Conservation (phyloP, 2,329 filamentous ascomycete species). For the Nakataea oryzae region DNA sequence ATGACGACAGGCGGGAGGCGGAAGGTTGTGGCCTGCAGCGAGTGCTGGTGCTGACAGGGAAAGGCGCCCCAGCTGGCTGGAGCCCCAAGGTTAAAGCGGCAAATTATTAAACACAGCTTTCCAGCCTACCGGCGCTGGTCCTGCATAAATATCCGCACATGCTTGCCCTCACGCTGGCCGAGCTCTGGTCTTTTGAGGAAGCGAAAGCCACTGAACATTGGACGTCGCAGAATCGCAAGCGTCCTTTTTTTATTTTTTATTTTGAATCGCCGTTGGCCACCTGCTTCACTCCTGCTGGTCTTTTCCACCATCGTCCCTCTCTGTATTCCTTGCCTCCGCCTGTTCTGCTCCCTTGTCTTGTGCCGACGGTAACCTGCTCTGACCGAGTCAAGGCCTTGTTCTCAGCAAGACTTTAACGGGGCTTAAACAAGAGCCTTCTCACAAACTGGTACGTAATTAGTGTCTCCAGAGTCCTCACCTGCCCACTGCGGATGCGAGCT, state of each 20-base stretch:
- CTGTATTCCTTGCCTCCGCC: too few species aligned
- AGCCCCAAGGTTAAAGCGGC: not conserved
- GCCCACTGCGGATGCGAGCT: conserved; percentile 24
- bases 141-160: not conserved
- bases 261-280: too few species aligned
- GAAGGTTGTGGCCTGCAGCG: not conserved
- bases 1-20: conserved; percentile 1
- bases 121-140: too few species aligned
- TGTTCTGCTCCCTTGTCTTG: too few species aligned
- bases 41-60: not conserved
- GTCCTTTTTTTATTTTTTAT: too few species aligned
- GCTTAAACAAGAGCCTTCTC: not conserved
- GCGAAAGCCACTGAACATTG: not conserved
- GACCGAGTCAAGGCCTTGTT: not conserved
- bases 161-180: not conserved
- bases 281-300: too few species aligned
- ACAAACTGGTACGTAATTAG: not conserved
- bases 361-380: not conserved
- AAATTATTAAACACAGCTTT: not conserved
- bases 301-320: too few species aligned
- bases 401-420: not conserved
- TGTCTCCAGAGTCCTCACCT: not conserved
- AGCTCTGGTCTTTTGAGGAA: not conserved
- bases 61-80: not conserved
- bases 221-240: too few species aligned